Evolutionary conservation across 169 alveolate genomes (phyloP).

Genomic region (Plasmodium knowlesi): DNA sequence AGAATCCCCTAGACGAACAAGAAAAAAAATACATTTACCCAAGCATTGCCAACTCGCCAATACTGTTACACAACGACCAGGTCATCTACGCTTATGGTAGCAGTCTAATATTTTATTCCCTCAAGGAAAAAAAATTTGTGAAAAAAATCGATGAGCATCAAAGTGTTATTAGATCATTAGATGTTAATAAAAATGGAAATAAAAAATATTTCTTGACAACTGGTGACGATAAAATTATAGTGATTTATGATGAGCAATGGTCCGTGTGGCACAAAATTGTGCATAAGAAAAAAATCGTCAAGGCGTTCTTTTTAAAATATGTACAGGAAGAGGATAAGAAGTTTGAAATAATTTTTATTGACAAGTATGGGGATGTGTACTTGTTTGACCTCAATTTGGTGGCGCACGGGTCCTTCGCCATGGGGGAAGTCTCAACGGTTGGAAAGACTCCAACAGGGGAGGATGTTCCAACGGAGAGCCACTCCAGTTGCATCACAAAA

Average conservation of each 20-base stretch:
- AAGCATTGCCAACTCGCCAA: conserved; percentile 54
- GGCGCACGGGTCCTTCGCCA: not conserved
- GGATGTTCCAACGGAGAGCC: not conserved
- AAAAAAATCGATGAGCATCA: conserved; percentile 41
- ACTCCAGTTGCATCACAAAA: not conserved
- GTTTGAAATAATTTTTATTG: conserved; percentile 50
- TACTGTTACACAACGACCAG: conserved; percentile 20
- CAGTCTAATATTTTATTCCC: conserved; percentile 18
- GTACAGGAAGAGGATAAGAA: not conserved
- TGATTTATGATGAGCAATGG: conserved; percentile 59
- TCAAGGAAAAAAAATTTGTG: conserved; percentile 46
- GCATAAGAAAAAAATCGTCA: conserved; percentile 62
- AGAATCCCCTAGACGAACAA: conserved; percentile 2
- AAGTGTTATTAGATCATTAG: conserved; percentile 58
- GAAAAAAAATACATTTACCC: conserved; percentile 58
- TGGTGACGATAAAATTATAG: conserved; percentile 58
- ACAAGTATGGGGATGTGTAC: conserved; percentile 58
- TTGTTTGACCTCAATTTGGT: conserved; percentile 7
- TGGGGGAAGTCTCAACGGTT: not conserved
- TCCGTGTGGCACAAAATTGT: conserved; percentile 14
- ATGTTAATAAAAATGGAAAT: not conserved
- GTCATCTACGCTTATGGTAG: conserved; percentile 62
- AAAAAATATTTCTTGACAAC: conserved; percentile 47
- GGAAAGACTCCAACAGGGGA: too few species aligned
- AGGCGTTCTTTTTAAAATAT: conserved; percentile 51